Evolutionary conservation across 2,329 filamentous ascomycete genomes (phyloP).

Genomic region (Pestalotiopsis sp.): DNA sequence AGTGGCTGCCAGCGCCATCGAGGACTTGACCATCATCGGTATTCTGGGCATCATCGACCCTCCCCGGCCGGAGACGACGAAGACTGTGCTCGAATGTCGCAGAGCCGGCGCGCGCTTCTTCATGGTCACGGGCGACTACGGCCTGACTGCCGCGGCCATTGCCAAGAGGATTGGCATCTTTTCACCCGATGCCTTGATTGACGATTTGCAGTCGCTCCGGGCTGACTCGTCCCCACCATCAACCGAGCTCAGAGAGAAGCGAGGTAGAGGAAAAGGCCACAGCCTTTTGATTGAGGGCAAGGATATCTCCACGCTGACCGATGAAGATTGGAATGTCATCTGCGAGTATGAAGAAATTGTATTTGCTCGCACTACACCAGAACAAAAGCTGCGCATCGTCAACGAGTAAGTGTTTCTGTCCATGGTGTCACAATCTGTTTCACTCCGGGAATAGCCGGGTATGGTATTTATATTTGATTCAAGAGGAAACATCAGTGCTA

Average conservation of each 20-base stretch:
- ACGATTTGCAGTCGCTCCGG: slow-evolving; percentile 15
- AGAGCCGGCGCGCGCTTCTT: slow-evolving; percentile 74
- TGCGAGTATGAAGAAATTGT: slow-evolving; percentile 62
- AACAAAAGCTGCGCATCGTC: slow-evolving; percentile 74
- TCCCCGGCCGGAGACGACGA: slow-evolving; percentile 67
- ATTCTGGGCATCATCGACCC: slow-evolving; percentile 74
- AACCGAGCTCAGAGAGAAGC: slow-evolving; percentile 21
- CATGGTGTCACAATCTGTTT: slow-evolving; percentile 48
- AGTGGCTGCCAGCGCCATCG: slow-evolving; percentile 55
- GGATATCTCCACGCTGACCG: slow-evolving; percentile 55
- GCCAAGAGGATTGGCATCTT: slow-evolving; percentile 69
- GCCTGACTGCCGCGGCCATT: slow-evolving; percentile 74
- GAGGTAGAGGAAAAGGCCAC: slow-evolving; percentile 19
- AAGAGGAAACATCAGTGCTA: background rate
- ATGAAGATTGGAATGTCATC: slow-evolving; percentile 45
- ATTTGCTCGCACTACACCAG: slow-evolving; percentile 69
- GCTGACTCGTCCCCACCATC: slow-evolving; percentile 13
- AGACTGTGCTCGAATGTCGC: slow-evolving; percentile 60
- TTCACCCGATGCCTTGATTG: slow-evolving; percentile 43
- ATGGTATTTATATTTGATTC: no score
- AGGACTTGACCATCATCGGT: slow-evolving; percentile 66
- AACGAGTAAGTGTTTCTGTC: slow-evolving; percentile 54
- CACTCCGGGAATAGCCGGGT: background rate
- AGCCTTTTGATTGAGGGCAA: slow-evolving; percentile 55
- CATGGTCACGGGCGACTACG: slow-evolving; percentile 82